A percentile compares a stretch with the other conserved stretches of the same genome.
Evolutionary conservation across 2,329 filamentous ascomycete genomes (phyloP).

Genomic region (Podosphaera fusca): DNA sequence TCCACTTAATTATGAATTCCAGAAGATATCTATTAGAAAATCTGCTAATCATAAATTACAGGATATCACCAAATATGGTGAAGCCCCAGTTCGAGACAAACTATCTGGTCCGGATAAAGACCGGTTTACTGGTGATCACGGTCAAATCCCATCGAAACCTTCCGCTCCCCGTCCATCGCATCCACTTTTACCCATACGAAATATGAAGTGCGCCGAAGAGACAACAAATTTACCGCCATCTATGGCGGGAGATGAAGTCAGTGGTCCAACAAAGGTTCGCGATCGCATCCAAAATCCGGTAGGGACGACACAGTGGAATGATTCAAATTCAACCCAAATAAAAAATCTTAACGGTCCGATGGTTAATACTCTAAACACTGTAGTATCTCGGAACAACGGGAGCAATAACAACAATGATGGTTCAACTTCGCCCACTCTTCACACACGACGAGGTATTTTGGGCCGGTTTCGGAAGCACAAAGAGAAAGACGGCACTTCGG

Average conservation of each 20-base stretch:
- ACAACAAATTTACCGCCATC: constrained; percentile 44
- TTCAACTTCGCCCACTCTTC: constrained; percentile 20
- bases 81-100: constrained; percentile 50
- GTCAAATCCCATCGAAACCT: constrained; percentile 37
- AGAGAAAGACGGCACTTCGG: constrained; percentile 28
- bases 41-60: constrained; percentile 14
- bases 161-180: constrained; percentile 37
- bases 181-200: background rate
- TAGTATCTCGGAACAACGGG: constrained; percentile 15
- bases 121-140: constrained; percentile 30
- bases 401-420: constrained; percentile 21
- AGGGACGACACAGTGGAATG: constrained; percentile 10
- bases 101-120: constrained; percentile 47
- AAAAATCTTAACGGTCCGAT: constrained; percentile 60
- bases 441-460: constrained; percentile 13
- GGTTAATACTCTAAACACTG: constrained; percentile 30
- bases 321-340: constrained; percentile 15
- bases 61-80: constrained; percentile 57
- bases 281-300: constrained; percentile 21
- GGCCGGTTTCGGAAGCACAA: constrained; percentile 20
- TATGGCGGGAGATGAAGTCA: constrained; percentile 52
- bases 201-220: constrained; percentile 49
- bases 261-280: constrained; percentile 24
- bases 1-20: background rate
- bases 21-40: no score